Evolutionary conservation across 1,284 basidiomycete species (phyloP), one percentile per base, ranked within the genome.

Genomic region (Trichosporon sp.): DNA sequence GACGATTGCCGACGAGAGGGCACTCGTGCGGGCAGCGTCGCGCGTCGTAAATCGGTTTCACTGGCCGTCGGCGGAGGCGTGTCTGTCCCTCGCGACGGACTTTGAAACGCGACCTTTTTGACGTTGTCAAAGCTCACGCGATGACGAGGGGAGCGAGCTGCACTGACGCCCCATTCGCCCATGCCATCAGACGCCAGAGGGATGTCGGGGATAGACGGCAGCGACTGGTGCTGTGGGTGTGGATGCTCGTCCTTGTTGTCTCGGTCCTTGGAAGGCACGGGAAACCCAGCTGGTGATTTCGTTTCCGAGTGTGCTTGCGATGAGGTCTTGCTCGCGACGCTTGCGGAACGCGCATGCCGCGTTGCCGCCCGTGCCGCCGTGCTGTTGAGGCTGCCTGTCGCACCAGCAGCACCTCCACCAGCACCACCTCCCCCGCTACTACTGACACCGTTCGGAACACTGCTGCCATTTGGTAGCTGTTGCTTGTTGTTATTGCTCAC

Each of bases 61-160:
- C 64, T 62, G 10, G 54, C 58, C 4, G 49, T 54, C 27, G 49
- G 49, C 27, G 49, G 49, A n/a, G 49, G 49, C 49, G 49, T 54
- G 49, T 54, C 25, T n/a, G 25, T 54, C 49, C 49, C 25, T 27
- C 49, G 49, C 49, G 49, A 54, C 5, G 64, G 61, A 23, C 56
- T 59, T 52, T 63, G 66, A 60, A 68, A 68, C 25, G 52, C 52
- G 40, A 68, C 66, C 56, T 65, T 65, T 44, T 68, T 68, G 34
- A 68, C 64, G 23, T 65, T 65, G 59, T 68, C 66, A 14, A 60
- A 14, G 46, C 65, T 65, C 54, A 60, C 49, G 16, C 65, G 58
- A 27, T 58, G 61, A 21, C 34, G 37, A 1, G 65, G 61, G n/a
- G 60, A 56, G 9, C 60, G 54, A 4, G 49, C 19, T 6, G 27